Evolutionary conservation across 2,329 filamentous ascomycete genomes (phyloP).

Genomic region (Cytospora leucostoma): DNA sequence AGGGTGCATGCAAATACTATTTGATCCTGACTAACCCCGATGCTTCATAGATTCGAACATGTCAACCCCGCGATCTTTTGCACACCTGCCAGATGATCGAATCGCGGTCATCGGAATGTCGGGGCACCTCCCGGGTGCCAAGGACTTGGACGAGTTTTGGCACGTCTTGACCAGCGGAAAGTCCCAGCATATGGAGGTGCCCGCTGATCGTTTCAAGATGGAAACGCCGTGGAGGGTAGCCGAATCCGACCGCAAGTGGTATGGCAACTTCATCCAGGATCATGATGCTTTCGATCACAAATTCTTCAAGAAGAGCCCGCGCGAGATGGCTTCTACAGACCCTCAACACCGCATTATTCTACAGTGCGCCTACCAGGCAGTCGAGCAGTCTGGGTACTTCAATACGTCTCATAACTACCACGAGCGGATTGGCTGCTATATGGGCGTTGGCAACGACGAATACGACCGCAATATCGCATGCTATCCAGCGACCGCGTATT

Average conservation of each 20-base stretch:
- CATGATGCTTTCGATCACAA: slow-evolving; percentile 40
- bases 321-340: slow-evolving; percentile 41
- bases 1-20: background rate
- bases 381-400: slow-evolving; percentile 35
- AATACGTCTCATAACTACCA: background rate
- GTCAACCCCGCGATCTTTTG: background rate
- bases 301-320: slow-evolving; percentile 43
- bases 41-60: background rate
- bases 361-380: slow-evolving; percentile 44
- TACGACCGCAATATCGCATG: slow-evolving; percentile 44
- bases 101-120: slow-evolving; percentile 43
- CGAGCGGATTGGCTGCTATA: slow-evolving; percentile 38
- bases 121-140: slow-evolving; percentile 38
- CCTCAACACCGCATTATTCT: slow-evolving; percentile 43
- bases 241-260: slow-evolving; percentile 21
- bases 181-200: slow-evolving; percentile 16
- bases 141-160: slow-evolving; percentile 29
- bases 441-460: slow-evolving; percentile 39
- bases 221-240: background rate
- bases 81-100: slow-evolving; percentile 28
- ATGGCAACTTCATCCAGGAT: slow-evolving; percentile 33
- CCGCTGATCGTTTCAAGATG: background rate
- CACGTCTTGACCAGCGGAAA: slow-evolving; percentile 23
- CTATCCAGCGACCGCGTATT: slow-evolving; percentile 40
- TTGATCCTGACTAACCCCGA: background rate